Evolutionary conservation across 306 rosid species (phyloP).

Genomic region (Cucumis sativus): DNA sequence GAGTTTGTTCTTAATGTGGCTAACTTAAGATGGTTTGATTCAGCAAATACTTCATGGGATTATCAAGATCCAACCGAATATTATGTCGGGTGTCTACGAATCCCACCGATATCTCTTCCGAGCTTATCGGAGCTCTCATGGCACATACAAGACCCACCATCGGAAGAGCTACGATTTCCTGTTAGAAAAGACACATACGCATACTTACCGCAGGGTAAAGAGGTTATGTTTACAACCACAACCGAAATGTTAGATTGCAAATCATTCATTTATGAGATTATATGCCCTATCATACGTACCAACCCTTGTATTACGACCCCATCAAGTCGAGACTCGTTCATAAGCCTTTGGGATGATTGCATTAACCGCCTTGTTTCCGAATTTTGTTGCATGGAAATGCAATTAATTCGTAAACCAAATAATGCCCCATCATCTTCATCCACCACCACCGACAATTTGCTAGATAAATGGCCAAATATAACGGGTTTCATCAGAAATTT

Average conservation of each 20-base stretch:
- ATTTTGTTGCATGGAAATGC: slow-evolving; percentile 42
- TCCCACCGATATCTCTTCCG: slow-evolving; percentile 50
- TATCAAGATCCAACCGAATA: slow-evolving; percentile 73
- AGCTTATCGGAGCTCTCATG: slow-evolving; percentile 47
- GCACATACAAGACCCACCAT: slow-evolving; percentile 65
- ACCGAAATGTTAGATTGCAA: slow-evolving; percentile 51
- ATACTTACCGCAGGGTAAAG: slow-evolving; percentile 67
- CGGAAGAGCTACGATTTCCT: slow-evolving; percentile 68
- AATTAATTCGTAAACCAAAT: slow-evolving; percentile 36
- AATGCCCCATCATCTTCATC: not conserved
- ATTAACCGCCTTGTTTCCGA: slow-evolving; percentile 47
- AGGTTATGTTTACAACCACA: slow-evolving; percentile 48
- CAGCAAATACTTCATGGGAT: slow-evolving; percentile 49
- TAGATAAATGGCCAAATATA: slow-evolving; percentile 84
- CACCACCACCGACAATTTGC: slow-evolving; percentile 11
- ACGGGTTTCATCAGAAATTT: slow-evolving; percentile 54
- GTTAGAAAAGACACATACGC: slow-evolving; percentile 53
- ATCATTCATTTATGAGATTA: slow-evolving; percentile 41
- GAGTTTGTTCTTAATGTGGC: not conserved
- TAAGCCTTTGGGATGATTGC: slow-evolving; percentile 85
- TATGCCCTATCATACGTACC: slow-evolving; percentile 43
- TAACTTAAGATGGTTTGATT: not conserved
- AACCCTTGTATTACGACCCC: slow-evolving; percentile 28
- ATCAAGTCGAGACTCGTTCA: slow-evolving; percentile 50
- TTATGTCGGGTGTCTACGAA: slow-evolving; percentile 52